Evolutionary conservation across 1,284 basidiomycete species (phyloP), one percentile per base, ranked within the genome.

Genomic region (Fomitopsis palustris): DNA sequence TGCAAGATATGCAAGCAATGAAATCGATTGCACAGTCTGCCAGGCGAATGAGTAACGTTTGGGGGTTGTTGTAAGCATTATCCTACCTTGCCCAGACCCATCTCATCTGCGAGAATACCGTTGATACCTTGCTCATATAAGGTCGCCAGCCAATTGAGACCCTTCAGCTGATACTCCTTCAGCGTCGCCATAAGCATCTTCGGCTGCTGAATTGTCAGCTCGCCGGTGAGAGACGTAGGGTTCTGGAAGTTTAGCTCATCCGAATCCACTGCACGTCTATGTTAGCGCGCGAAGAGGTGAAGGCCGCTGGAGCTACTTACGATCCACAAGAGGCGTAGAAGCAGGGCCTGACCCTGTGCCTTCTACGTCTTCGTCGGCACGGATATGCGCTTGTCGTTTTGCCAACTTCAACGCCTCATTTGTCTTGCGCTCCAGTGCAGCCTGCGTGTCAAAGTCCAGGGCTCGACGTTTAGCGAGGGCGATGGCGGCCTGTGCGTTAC

Each of bases 161-260:
- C 97, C 73, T 99, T 99, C 64, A 99, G 77, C 75, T 99, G 97
- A 73, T 99, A 99, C 75, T 99, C 97, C 75, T 99, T 99, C 58
- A 99, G 79, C 66, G 95, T 92, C 16, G 95, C 95, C 83, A 95
- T 96, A 62, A 99, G 81, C 91, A 99, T 97, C 76, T 88, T 91
- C 21, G 97, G 97, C 72, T 99, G 97, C 33, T 86, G 85, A 65
- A 97, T 90, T 4, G 89, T 92, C 69, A 96, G 78, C 35, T 90
- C 87, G 38, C 94, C 95, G 57, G 84, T 91, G 68, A 97, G 79
- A n/a, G 95, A 93, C 3, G 94, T 93, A 2, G 97, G 97, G 71
- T 99, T 99, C 77, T 98, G 94, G 87, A 99, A 99, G 77, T 99
- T 98, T 58, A 99, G 86, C 72, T 99, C 96, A 70, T 99, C 96